Base-by-base conservation (phyloP, 2,329 filamentous ascomycete species). In the Venturia pyrina region DNA sequence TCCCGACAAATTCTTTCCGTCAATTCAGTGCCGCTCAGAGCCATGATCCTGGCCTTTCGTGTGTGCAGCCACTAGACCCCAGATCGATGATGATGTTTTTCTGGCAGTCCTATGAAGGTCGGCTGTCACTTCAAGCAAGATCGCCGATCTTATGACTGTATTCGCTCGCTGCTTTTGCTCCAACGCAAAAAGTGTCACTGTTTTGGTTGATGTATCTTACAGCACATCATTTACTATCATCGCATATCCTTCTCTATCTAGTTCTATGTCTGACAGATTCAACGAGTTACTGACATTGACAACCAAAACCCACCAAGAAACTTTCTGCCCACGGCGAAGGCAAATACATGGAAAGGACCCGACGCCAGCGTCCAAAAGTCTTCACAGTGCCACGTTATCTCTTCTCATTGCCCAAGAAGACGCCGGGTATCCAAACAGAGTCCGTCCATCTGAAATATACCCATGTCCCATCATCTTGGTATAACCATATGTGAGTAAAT, bases 381-480 rank as follows among this genome's bases (percentile, higher is more conserved):
- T 59, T 10, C 32, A 59, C 53, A 59, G 37, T 37, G 32, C 32
- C 53, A 28, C 15, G 5, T 28, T 53, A 59, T n/a, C 11, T n/a
- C 53, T 37, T n/a, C 32, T 24, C 32, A n/a, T 37, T 59, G 15
- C 53, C 11, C 15, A 32, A 3, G 10, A 19, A 37, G n/a, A 34
- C 28, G 53, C 28, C 53, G 53, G 19, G 32, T 59, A 59, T 59
- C 53, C 53, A 59, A 59, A 19, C 32, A 37, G 53, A 34, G 28
- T 59, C 53, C 32, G 17, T 40, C 41, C 41, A 43, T 43, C 1
- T 43, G 41, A 5, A 17, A n/a, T 37, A 34, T 17, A 21, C 1
- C 53, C 53, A 34, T 28, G 32, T 59, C 53, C 53, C 53, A 59
- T n/a, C 17, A 37, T 59, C 53, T 59, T 59, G 53, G 53, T 59